Base-by-base conservation (phyloP, 2,329 filamentous ascomycete species). In the Neonectria faginata region DNA sequence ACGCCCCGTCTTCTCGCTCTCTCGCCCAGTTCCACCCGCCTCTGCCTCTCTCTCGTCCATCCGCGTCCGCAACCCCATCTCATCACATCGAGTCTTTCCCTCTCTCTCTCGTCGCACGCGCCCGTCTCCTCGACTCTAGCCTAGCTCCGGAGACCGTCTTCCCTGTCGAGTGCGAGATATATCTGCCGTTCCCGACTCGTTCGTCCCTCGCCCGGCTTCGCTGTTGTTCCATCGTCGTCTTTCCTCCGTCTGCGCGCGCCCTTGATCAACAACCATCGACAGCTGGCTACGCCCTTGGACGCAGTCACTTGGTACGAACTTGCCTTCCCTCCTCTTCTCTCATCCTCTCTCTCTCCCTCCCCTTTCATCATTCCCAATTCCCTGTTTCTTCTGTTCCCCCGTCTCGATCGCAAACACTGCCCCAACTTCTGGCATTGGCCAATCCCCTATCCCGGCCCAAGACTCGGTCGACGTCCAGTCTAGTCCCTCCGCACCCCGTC, bases 11-110 rank as follows among this genome's bases (percentile, higher is more conserved):
- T 69, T 62, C 53, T 67, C 70, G 60, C 64, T 62, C 53, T 67
- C 70, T 62, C 64, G 65, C 65, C 62, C 66, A 71, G 67, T 73
- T 73, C 70, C 65, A 69, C 69, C 63, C 69, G 64, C 67, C 72
- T 39, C 36, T 39, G 36, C 73, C 60, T 74, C 55, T 65, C 65
- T 60, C 64, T 60, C 54, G 47, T 51, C 54, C 60, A 59, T 68
- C 59, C 57, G 58, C 45, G 54, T 68, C 60, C 56, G 45, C 41
- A 59, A 48, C 62, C 53, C 57, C 58, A 67, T 57, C 60, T 51
- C 58, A 31, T 64, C 60, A 22, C 55, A 51, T 64, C 67, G 61
- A 69, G 45, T 44, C 39, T 55, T 62, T 50, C 61, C 57, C 48
- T 25, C 25, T 25, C 25, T 25, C 25, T 25, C 25, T 5, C 5